Percentiles rank a stretch among this genome's conserved stretches.
These are phyloP conservation scores for Candida tunisiensis DNA, from an alignment of 1,139 yeast species.

Conservation along the genomic window DNA sequence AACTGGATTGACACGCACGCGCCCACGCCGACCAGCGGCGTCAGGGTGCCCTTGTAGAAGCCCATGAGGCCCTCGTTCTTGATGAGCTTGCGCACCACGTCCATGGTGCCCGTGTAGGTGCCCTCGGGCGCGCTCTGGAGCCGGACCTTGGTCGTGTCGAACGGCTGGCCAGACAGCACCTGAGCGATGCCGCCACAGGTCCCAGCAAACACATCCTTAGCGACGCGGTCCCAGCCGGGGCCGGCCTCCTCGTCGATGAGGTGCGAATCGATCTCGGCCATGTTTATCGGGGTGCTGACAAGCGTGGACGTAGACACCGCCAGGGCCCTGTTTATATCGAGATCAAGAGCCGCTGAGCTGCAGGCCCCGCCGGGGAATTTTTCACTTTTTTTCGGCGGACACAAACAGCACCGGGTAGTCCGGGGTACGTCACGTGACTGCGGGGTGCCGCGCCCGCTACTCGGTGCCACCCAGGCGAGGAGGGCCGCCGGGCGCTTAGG, in stretches of 20 bases:
- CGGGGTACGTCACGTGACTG: too few relatives aligned
- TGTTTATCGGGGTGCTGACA: slow-evolving; percentile 4
- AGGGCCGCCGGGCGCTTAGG: too few relatives aligned
- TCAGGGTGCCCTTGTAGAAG: slow-evolving; percentile 77
- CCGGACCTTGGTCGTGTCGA: slow-evolving; percentile 86
- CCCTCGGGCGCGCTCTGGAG: slow-evolving; percentile 76
- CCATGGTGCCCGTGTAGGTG: slow-evolving; percentile 54
- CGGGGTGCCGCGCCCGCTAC: too few relatives aligned
- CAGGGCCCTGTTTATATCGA: too few relatives aligned
- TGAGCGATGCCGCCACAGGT: slow-evolving; percentile 88
- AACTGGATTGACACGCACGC: slow-evolving; percentile 82
- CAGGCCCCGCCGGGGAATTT: too few relatives aligned
- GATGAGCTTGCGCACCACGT: slow-evolving; percentile 54
- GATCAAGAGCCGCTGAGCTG: too few relatives aligned
- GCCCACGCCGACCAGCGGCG: slow-evolving; percentile 84
- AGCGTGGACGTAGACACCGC: too few relatives aligned
- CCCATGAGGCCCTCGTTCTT: slow-evolving; percentile 65
- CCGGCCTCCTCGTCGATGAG: slow-evolving; percentile 18
- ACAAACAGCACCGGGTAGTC: too few relatives aligned
- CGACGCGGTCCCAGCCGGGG: slow-evolving; percentile 29
- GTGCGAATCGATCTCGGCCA: slow-evolving; percentile 17
- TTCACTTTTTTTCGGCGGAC: too few relatives aligned
- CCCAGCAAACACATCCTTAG: slow-evolving; percentile 76
- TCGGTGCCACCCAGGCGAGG: too few relatives aligned
- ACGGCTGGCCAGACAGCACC: slow-evolving; percentile 91